Evolutionary conservation across 257 asterid genomes (phyloP).

Genomic region (Apocynum venetum): DNA sequence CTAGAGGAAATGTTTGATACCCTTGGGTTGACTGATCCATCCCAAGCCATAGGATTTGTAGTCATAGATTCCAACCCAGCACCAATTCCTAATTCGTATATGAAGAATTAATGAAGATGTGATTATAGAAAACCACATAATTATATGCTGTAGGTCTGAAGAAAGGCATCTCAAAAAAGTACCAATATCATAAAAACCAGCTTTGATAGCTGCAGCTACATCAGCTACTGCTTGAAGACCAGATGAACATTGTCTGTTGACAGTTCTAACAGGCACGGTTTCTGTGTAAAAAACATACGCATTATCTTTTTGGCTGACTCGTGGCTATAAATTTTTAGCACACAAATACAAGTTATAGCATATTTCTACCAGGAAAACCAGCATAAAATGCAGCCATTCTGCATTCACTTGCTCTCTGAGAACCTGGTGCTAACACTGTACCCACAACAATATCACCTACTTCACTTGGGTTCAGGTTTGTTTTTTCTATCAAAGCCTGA

Average conservation of each 20-base stretch:
- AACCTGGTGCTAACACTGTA: constrained; percentile 91
- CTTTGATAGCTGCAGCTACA: constrained; percentile 98
- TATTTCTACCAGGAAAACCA: constrained; percentile 83
- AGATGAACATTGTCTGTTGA: constrained; percentile 97
- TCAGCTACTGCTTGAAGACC: constrained; percentile 99
- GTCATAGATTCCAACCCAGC: constrained; percentile 99
- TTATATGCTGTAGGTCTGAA: not conserved
- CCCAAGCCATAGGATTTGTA: constrained; percentile 89
- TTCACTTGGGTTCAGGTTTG: constrained; percentile 80
- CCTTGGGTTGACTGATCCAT: constrained; percentile 93
- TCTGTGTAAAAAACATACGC: constrained; percentile 38
- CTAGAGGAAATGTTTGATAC: constrained; percentile 32
- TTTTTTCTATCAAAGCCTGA: constrained; percentile 76
- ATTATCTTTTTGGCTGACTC: constrained; percentile 7
- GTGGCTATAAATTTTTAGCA: not conserved
- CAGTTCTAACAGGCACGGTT: constrained; percentile 96
- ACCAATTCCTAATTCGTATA: constrained; percentile 67
- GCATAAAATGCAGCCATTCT: constrained; percentile 99
- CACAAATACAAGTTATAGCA: not conserved
- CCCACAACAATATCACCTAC: constrained; percentile 99
- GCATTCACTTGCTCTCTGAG: constrained; percentile 98
- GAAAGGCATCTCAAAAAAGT: not conserved
- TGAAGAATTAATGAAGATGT: constrained; percentile 7
- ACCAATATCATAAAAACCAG: constrained; percentile 99
- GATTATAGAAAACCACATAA: not conserved